Conservation (phyloP, 148 eudicot genomes). For the Nyssa sinensis region DNA sequence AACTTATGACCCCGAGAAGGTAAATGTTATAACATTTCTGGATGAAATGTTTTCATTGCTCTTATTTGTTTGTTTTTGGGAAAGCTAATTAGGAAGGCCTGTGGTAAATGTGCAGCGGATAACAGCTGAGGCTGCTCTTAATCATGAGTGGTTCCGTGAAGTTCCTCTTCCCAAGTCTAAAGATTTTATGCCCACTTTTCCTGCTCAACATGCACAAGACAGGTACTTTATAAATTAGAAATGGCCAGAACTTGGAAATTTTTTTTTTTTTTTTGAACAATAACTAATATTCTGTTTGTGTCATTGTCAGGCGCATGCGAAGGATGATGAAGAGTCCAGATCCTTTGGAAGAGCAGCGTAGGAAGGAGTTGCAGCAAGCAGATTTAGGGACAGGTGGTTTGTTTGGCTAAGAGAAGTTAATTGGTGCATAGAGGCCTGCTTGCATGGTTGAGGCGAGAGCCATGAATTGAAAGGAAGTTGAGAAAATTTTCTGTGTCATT, state of each 20-base stretch:
- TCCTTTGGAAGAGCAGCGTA: constrained; percentile 85
- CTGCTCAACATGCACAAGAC: constrained; percentile 97
- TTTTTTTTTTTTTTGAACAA: too few relatives aligned
- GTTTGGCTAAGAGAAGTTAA: constrained; percentile 53
- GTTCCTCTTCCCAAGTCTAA: constrained; percentile 97
- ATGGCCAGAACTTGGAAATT: not conserved
- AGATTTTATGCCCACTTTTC: constrained; percentile 99
- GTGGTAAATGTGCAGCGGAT: constrained; percentile 58
- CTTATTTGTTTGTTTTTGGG: not conserved
- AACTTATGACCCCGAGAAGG: constrained; percentile 93
- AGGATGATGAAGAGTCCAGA: constrained; percentile 95
- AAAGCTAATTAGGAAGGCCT: constrained; percentile 11
- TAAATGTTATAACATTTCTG: constrained; percentile 13
- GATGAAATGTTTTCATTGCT: not conserved
- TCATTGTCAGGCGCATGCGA: constrained; percentile 62
- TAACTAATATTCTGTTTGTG: constrained; percentile 10
- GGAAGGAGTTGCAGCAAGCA: constrained; percentile 76
- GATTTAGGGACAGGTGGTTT: constrained; percentile 85
- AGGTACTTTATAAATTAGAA: constrained; percentile 44
- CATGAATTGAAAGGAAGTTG: constrained; percentile 29
- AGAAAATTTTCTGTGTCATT: constrained; percentile 22
- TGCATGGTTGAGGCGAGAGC: constrained; percentile 53
- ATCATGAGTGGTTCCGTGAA: constrained; percentile 95
- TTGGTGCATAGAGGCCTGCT: not conserved
- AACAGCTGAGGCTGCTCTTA: constrained; percentile 84